Evolutionary conservation across 2,329 filamentous ascomycete species (phyloP).

Genomic region (Pestalotiopsis sp.): DNA sequence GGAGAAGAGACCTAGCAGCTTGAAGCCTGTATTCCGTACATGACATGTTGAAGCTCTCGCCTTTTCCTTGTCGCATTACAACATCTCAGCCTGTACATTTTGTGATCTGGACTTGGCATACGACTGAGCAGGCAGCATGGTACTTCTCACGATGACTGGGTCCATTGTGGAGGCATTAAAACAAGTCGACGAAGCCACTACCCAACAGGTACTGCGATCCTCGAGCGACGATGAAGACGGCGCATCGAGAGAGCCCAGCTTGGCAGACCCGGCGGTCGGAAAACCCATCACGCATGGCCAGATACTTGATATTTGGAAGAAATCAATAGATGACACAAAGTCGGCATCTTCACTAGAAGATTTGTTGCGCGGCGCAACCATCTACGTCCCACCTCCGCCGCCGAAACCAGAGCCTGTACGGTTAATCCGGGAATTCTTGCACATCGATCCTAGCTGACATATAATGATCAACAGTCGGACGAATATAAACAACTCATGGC

Average conservation of each 20-base stretch:
- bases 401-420: conserved; percentile 76
- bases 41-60: no score
- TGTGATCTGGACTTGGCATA: neutral
- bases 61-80: no score
- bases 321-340: conserved; percentile 41
- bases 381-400: conserved; percentile 80
- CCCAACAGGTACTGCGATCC: conserved; percentile 25
- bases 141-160: conserved; percentile 76
- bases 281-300: conserved; percentile 74
- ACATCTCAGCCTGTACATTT: neutral
- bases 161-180: conserved; percentile 66
- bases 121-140: conserved; percentile 53
- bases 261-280: conserved; percentile 56
- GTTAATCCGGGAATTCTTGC: conserved; percentile 27
- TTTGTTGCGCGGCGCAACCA: conserved; percentile 70
- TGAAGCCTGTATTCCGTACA: no score
- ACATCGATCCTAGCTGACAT: conserved; percentile 16
- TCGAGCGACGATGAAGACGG: conserved; percentile 37
- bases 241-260: conserved; percentile 45
- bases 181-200: conserved; percentile 28
- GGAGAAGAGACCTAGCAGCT: no score
- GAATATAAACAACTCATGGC: conserved; percentile 91
- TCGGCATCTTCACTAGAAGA: conserved; percentile 60
- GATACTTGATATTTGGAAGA: conserved; percentile 63
- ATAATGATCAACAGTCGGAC: conserved; percentile 54